Base-by-base conservation (phyloP, 176 grass and related monocot genomes). In the Carex kokanica region DNA sequence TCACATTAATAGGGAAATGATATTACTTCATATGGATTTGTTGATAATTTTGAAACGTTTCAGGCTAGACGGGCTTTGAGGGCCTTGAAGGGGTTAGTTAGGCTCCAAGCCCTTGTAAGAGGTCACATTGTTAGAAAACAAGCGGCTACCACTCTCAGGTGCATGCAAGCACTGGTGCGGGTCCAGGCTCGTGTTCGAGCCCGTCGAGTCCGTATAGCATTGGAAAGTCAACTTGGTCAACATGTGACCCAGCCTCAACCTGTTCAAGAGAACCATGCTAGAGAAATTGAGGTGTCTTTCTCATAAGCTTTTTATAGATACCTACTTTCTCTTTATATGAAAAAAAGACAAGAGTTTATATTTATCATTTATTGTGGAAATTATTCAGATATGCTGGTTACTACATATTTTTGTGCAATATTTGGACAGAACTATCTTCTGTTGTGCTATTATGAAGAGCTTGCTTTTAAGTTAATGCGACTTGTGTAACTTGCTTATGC, bases 51-150 rank as follows among this genome's bases (percentile, higher is more conserved):
- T 38, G 34, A 74, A 84, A 59, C 65, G 85, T 83, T 94, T 86
- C 70, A 98, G 92, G 92, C 95, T 87, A 93, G 92, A 90, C 86
- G 95, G 88, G 95, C 95, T 29, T 89, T 92, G 23, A 84, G 92
- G 81, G 92, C 92, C 86, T 87, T 98, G 68, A 98, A 91, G 82
- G 95, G 95, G 61, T 57, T 98, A 23, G 92, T 98, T 65, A 98
- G 92, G 87, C 88, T 98, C 81, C 95, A 98, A 78, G 95, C 95
- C 32, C 95, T 98, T 80, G 95, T 93, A 81, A 93, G 95, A 83
- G 95, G 95, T 80, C 88, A 98, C 87, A 90, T 93, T 60, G 92
- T 98, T 21, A 93, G 95, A 95, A 98, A 98, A 84, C 95, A 98
- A 88, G 95, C 95, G 78, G 92, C 91, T 66, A 93, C 91, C 12